Base-by-base conservation (phyloP, 192 early-diverging fungal genomes). In the Entomortierella beljakovae region DNA sequence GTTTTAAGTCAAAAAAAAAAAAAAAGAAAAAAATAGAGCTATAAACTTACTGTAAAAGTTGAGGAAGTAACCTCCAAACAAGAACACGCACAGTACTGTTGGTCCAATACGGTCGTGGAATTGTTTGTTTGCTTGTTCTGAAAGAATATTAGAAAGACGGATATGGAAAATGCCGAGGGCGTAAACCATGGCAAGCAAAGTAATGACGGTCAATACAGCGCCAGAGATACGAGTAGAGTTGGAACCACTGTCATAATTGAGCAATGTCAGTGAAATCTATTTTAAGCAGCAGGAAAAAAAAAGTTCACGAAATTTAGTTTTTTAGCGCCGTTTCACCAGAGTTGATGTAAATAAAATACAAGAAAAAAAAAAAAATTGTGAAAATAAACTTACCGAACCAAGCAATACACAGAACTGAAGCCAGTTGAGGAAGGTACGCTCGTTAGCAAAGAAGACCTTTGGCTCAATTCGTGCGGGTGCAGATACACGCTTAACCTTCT, bases 221-320 rank as follows among this genome's bases (percentile, higher is more conserved):
- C 83, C 86, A 4, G 86, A 89, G 15, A 89, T 68, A 32, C 85
- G 75, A 5, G 85, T 87, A 9, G 89, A 84, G 33, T 68, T 63
- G 68, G 93, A 91, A 54, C 94, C 94, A 88, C n/a, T n/a, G n/a
- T n/a, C n/a, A n/a, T 93, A 95, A 82, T 94, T 94, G 38, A 94
- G 82, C 68, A 94, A 18, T 22, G 75, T 79, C 61, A 79, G 49
- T 20, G 75, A 54, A 32, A 79, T 79, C 57, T 68, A 50, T 33
- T n/a, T n/a, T n/a, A n/a, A n/a, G n/a, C n/a, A n/a, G n/a, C n/a
- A n/a, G n/a, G n/a, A n/a, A n/a, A n/a, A n/a, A n/a, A n/a, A n/a
- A n/a, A n/a, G n/a, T n/a, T n/a, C n/a, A n/a, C n/a, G n/a, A n/a
- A n/a, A n/a, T n/a, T n/a, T n/a, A n/a, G n/a, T n/a, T n/a, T n/a